Evolutionary conservation across 2,329 filamentous ascomycete species (phyloP).

Genomic region (Trichophyton equinum): DNA sequence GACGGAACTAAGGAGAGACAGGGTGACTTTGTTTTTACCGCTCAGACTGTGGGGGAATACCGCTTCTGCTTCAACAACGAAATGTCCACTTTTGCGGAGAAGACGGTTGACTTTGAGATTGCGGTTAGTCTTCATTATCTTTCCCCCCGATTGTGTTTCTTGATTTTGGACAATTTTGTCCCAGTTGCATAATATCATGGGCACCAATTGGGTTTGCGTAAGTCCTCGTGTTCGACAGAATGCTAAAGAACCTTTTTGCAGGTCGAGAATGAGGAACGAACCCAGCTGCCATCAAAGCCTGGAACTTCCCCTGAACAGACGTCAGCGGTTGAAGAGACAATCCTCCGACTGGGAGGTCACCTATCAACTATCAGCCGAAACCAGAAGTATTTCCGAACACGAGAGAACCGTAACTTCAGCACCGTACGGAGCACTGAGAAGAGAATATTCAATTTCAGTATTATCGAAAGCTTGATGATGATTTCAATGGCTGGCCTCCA

Average conservation of each 20-base stretch:
- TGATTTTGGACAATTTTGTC: background rate
- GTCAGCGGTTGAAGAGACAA: slow-evolving; percentile 75
- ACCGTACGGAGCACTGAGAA: slow-evolving; percentile 92
- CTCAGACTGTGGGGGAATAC: slow-evolving; percentile 77
- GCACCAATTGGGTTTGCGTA: background rate
- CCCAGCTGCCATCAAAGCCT: slow-evolving; percentile 75
- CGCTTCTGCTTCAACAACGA: slow-evolving; percentile 97
- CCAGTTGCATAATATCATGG: background rate
- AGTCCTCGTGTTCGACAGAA: background rate
- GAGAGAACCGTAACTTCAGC: slow-evolving; percentile 97
- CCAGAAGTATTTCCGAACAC: slow-evolving; percentile 98
- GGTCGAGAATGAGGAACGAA: slow-evolving; percentile 82
- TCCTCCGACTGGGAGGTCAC: slow-evolving; percentile 87
- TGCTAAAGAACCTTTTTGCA: slow-evolving; percentile 26
- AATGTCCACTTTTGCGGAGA: slow-evolving; percentile 96
- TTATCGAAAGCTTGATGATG: slow-evolving; percentile 86
- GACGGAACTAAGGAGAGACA: slow-evolving; percentile 84
- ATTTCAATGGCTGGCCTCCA: slow-evolving; percentile 90
- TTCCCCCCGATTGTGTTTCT: background rate
- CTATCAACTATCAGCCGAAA: slow-evolving; percentile 89
- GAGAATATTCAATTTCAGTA: slow-evolving; percentile 92
- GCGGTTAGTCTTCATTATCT: slow-evolving; percentile 46
- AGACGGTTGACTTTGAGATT: slow-evolving; percentile 96
- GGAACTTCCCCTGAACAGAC: slow-evolving; percentile 84
- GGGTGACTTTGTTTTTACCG: slow-evolving; percentile 96